phyloP scores from a whole-genome alignment of 1,139 yeast genomes.

The Meyerozyma guilliermondii region DNA sequence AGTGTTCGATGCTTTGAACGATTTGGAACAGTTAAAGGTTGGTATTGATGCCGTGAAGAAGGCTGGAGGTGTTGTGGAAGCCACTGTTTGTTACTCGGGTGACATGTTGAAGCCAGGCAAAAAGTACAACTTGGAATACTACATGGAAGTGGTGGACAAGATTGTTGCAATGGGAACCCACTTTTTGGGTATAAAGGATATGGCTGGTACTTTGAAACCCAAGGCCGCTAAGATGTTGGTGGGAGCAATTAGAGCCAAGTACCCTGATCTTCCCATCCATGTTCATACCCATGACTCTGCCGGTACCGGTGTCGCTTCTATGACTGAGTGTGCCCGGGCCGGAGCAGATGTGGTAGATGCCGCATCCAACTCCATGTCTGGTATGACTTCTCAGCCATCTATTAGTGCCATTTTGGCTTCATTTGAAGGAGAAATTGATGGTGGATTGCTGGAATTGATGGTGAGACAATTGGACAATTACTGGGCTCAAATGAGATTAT shows the following conservation, averaged over 20 bases:
- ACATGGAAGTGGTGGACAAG: slow-evolving; percentile 73
- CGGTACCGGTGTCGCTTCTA: slow-evolving; percentile 97
- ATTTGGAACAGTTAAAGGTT: slow-evolving; percentile 90
- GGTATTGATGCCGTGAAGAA: slow-evolving; percentile 97
- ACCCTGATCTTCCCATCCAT: slow-evolving; percentile 93
- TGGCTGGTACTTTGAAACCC: slow-evolving; percentile 99
- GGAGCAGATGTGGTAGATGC: slow-evolving; percentile 99
- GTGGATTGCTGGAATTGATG: slow-evolving; percentile 62
- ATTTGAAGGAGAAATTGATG: slow-evolving; percentile 77
- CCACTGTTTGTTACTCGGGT: slow-evolving; percentile 97
- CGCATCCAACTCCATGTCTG: slow-evolving; percentile 96
- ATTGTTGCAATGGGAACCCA: slow-evolving; percentile 95
- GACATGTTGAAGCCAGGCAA: slow-evolving; percentile 94
- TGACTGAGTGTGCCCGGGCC: slow-evolving; percentile 89
- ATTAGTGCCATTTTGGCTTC: slow-evolving; percentile 90
- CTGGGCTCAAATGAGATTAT: slow-evolving; percentile 98
- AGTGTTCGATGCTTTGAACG: slow-evolving; percentile 96
- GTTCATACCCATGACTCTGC: slow-evolving; percentile 99
- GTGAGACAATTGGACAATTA: slow-evolving; percentile 85
- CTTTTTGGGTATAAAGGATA: slow-evolving; percentile 94
- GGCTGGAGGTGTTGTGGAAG: slow-evolving; percentile 98
- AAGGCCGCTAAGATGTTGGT: slow-evolving; percentile 81
- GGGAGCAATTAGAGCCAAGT: slow-evolving; percentile 74
- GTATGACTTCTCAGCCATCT: slow-evolving; percentile 97
- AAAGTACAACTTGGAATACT: slow-evolving; percentile 91